Base-by-base conservation (phyloP, 176 grass and related monocot genomes). In the Musa schizocarpa region DNA sequence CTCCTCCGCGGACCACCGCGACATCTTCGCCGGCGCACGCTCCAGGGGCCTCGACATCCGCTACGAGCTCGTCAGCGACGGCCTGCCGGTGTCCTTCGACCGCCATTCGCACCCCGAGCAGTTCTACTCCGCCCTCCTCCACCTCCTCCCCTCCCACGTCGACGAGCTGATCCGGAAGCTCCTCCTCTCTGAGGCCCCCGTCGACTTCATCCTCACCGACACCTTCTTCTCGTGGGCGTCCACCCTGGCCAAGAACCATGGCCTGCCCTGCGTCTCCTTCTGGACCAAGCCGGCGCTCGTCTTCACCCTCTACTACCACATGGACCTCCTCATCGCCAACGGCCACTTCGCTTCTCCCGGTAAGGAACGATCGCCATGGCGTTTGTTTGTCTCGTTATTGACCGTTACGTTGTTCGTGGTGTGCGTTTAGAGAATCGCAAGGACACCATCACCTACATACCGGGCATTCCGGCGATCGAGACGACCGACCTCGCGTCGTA, bases 391-490 rank as follows among this genome's bases (percentile, higher is more conserved):
- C 16, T 13, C 8, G 14, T 19, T 9, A 29, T 3, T 71, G 17
- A 13, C 12, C 59, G n/a, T 11, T 63, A 17, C 17, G 11, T 82
- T 16, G 75, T 6, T 6, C 3, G 34, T 43, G 34, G 34, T 43
- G 34, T 43, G 34, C 34, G 34, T 43, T 43, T 73, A 91, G 92
- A 96, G 64, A 81, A 83, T 49, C 84, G 86, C 11, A 89, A 78
- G 74, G 88, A 91, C 78, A 65, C 82, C 54, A 89, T 96, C 81
- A 91, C 86, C 14, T 91, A 91, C 92, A 82, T 96, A 54, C 92
- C 88, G 0, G 92, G 92, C 4, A 82, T 96, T 67, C 34, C 86
- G 34, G 27, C 76, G 22, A 91, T 96, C 69, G 86, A 96, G 53
- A 86, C 88, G 54, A n/a, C 11, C 52, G 92, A 96, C 71, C 88